These are phyloP conservation scores for Saccharomycopsis hybrid DNA, from an alignment of 1,139 yeast genomes.

Conservation along the genomic window DNA sequence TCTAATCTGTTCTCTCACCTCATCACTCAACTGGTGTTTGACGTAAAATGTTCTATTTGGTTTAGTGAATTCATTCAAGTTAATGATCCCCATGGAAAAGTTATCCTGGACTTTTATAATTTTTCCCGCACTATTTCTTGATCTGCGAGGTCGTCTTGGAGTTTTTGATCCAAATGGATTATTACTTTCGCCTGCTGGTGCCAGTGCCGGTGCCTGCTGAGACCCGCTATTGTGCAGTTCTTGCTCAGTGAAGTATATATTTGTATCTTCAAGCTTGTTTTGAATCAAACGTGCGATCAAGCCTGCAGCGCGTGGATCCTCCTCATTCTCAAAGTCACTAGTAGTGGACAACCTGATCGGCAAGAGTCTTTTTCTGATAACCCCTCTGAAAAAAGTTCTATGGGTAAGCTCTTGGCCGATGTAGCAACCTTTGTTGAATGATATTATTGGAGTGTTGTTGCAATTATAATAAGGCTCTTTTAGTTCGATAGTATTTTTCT, in stretches of 20 bases:
- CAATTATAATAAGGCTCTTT: conserved; percentile 6
- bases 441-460: conserved; percentile 18
- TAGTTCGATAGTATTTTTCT: neutral
- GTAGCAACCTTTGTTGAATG: conserved; percentile 82
- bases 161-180: conserved; percentile 33
- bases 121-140: conserved; percentile 42
- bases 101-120: conserved; percentile 50
- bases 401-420: conserved; percentile 94
- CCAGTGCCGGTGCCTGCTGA: neutral
- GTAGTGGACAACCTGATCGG: conserved; percentile 50
- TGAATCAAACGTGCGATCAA: conserved; percentile 15
- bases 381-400: conserved; percentile 78
- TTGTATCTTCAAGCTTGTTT: neutral
- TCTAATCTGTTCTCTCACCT: neutral
- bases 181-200: conserved; percentile 22
- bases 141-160: conserved; percentile 31
- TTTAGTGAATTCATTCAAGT: conserved; percentile 35
- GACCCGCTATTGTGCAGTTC: neutral
- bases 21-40: conserved; percentile 24
- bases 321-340: conserved; percentile 21
- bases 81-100: conserved; percentile 43
- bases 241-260: conserved; percentile 17
- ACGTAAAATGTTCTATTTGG: conserved; percentile 29
- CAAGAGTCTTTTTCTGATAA: conserved; percentile 70
- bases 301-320: no score